These are phyloP conservation scores for Cercospora berteroae DNA, from an alignment of 2,329 filamentous ascomycete genomes.

Conservation along the genomic window DNA sequence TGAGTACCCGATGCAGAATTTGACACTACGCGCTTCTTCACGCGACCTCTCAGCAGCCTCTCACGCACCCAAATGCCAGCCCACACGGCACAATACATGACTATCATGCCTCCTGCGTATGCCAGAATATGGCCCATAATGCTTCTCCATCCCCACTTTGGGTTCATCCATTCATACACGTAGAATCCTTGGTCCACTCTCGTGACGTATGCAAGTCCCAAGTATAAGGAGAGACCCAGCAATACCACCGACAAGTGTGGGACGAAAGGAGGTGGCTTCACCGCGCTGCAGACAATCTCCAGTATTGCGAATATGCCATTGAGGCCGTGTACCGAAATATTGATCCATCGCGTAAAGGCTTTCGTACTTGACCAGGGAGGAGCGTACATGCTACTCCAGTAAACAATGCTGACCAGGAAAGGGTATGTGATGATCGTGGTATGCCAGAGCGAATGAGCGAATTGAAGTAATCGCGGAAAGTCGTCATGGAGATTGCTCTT, in stretches of 20 bases:
- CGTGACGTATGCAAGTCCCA: conserved; percentile 17
- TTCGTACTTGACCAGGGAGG: conserved; percentile 6
- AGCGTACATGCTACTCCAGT: conserved; percentile 19
- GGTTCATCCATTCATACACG: conserved; percentile 20
- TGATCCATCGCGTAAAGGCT: conserved; percentile 18
- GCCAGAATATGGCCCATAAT: conserved; percentile 16
- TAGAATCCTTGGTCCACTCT: conserved; percentile 15
- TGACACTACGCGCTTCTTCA: background rate
- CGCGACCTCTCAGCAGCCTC: background rate
- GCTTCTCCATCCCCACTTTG: conserved; percentile 12
- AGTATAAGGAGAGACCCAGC: conserved; percentile 13
- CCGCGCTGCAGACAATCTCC: conserved; percentile 14
- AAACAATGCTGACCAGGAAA: conserved; percentile 13
- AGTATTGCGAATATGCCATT: conserved; percentile 19
- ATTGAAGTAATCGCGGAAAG: conserved; percentile 10
- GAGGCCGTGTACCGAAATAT: conserved; percentile 20
- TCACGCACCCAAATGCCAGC: conserved; percentile 10
- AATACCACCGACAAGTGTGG: conserved; percentile 12
- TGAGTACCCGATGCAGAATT: background rate
- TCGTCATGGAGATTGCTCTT: conserved; percentile 5
- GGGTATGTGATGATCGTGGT: conserved; percentile 12
- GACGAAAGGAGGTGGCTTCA: conserved; percentile 13
- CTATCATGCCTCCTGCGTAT: conserved; percentile 17
- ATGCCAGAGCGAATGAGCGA: conserved; percentile 13
- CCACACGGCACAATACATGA: conserved; percentile 16